These are phyloP conservation scores for Hanseniaspora mollemarum DNA, from an alignment of 805 yeast genomes.

Conservation along the genomic window DNA sequence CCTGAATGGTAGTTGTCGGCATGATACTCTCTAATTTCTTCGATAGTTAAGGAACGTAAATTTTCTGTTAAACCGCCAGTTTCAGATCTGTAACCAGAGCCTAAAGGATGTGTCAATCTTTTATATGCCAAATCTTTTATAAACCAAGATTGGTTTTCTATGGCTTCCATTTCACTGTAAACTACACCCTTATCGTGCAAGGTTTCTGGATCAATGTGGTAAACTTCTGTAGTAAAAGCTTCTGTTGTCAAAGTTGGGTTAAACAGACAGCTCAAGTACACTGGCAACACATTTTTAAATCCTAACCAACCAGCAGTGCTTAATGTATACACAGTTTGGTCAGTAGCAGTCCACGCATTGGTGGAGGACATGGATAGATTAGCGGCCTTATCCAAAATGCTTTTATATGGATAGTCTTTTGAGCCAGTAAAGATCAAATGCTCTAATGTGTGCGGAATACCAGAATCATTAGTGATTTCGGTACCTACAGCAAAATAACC, in stretches of 20 bases:
- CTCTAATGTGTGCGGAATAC: conserved; percentile 91
- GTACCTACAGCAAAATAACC: conserved; percentile 97
- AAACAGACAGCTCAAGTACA: conserved; percentile 77
- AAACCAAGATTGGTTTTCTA: conserved; percentile 68
- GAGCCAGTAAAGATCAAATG: conserved; percentile 94
- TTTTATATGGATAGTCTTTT: conserved; percentile 77
- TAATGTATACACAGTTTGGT: conserved; percentile 86
- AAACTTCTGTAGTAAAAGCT: conserved; percentile 88
- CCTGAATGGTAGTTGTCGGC: conserved; percentile 61
- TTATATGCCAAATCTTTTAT: conserved; percentile 49
- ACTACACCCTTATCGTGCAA: conserved; percentile 87
- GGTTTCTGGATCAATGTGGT: conserved; percentile 82
- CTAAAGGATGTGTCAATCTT: conserved; percentile 40
- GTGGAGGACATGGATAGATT: conserved; percentile 74
- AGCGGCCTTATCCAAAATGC: conserved; percentile 76
- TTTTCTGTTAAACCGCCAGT: conserved; percentile 84
- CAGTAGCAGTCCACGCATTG: conserved; percentile 95
- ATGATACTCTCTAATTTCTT: conserved; percentile 69
- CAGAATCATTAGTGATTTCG: conserved; percentile 75
- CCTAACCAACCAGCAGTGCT: conserved; percentile 96
- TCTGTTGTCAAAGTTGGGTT: conserved; percentile 79
- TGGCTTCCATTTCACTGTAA: conserved; percentile 92
- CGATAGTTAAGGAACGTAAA: conserved; percentile 59
- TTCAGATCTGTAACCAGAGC: conserved; percentile 80
- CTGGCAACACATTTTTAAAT: conserved; percentile 69